Conservation (phyloP, 768 basidiomycete species). For the Tulasnella sp. region DNA sequence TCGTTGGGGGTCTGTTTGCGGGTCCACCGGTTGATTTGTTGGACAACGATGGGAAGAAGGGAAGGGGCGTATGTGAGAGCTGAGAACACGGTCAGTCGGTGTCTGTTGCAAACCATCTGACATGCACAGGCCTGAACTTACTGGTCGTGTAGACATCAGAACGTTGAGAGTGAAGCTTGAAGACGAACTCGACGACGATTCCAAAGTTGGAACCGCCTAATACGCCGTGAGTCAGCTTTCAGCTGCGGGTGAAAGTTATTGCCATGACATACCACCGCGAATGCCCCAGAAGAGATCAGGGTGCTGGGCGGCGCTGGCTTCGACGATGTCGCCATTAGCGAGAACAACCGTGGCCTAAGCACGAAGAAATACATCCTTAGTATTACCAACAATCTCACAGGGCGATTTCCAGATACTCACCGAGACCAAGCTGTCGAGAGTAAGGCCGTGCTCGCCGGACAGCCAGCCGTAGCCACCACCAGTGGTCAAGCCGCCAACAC, state of each 20-base stretch:
- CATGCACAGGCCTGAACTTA: neutral
- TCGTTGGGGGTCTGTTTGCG: slow-evolving; percentile 31
- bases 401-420: slow-evolving; percentile 31
- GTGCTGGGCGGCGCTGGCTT: slow-evolving; percentile 35
- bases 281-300: slow-evolving; percentile 41
- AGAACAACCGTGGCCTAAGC: slow-evolving; percentile 37
- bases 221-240: neutral
- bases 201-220: slow-evolving; percentile 42
- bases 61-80: slow-evolving; percentile 26
- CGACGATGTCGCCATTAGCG: slow-evolving; percentile 36
- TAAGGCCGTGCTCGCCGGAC: slow-evolving; percentile 43
- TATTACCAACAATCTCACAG: neutral
- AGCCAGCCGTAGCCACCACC: slow-evolving; percentile 63
- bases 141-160: slow-evolving; percentile 32
- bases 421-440: slow-evolving; percentile 41
- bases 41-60: slow-evolving; percentile 26
- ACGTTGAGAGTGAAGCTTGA: slow-evolving; percentile 55
- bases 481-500: slow-evolving; percentile 48
- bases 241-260: neutral
- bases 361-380: neutral
- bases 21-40: slow-evolving; percentile 32
- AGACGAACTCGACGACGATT: slow-evolving; percentile 54
- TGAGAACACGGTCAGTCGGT: slow-evolving; percentile 34
- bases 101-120: too few relatives aligned
- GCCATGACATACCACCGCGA: slow-evolving; percentile 36